Evolutionary conservation across 495 filamentous ascomycete genomes (phyloP), one percentile per base, ranked within the genome.

Genomic region (Aspergillus sclerotioniger): DNA sequence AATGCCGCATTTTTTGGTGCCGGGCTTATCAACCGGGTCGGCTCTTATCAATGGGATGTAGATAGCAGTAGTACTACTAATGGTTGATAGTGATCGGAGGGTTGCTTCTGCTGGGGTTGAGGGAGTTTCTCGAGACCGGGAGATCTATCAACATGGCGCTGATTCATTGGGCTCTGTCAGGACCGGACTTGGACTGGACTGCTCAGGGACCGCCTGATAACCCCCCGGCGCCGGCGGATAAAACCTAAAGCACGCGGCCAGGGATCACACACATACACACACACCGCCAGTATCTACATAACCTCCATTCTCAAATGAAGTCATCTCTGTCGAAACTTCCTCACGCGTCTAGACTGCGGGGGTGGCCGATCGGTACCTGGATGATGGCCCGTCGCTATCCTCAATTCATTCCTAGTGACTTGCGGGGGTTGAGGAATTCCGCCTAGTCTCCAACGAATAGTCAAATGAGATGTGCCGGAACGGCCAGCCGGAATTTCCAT

Each of bases 311-410:
- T 44, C 19, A 6, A 44, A 19, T 44, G 41, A 44, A 44, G 41
- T 12, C 41, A 17, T 21, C 37, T 39, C n/a, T 28, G 12, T 4
- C 39, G 50, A 44, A 55, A 0, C 53, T 55, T 39, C 41, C 32
- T 39, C 35, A 54, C 20, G 21, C 37, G 25, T 21, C 31, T 29
- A 31, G 19, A 29, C 41, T 65, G 62, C 62, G 62, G 62, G 62
- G 62, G 50, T 53, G 58, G 60, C 50, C 59, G 59, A 65, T 64
- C 62, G 48, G 62, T 65, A 51, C 62, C 62, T 65, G 62, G 62
- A 65, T 65, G 58, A 49, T 54, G 37, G 50, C 41, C 52, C 49
- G 44, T 41, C 37, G n/a, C 58, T 61, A 62, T 56, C 52, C 56
- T 58, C 51, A 49, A 57, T 64, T 45, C 54, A 57, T 48, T 56